Percentiles rank a stretch among this genome's conserved stretches.
Evolutionary conservation across 805 yeast genomes (phyloP).

Genomic region (Yamadazyma takamatsuzukensis): DNA sequence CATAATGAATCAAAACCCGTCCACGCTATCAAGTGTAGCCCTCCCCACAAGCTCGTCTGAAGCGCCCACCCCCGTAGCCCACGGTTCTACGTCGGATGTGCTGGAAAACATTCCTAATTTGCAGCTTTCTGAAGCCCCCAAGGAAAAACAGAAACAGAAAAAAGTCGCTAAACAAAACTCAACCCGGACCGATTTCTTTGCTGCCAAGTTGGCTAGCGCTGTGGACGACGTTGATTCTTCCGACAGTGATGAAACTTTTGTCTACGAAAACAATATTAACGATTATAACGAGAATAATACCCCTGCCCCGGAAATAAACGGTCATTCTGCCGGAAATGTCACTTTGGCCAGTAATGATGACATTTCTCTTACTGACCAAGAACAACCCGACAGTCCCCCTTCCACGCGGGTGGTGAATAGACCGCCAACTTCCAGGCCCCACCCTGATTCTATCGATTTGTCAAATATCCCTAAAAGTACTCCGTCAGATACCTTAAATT

Average conservation of each 20-base stretch:
- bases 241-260: conserved; percentile 93
- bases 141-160: conserved; percentile 16
- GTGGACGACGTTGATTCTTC: conserved; percentile 85
- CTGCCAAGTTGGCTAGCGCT: conserved; percentile 91
- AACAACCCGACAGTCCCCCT: not conserved
- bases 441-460: conserved; percentile 2
- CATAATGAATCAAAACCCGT: conserved; percentile 3
- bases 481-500: not conserved
- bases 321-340: not conserved
- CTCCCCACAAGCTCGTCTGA: conserved; percentile 1
- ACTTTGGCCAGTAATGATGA: not conserved
- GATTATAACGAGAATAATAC: conserved; percentile 7
- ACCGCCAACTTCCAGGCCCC: too few relatives aligned
- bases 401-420: not conserved
- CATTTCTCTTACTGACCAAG: not conserved
- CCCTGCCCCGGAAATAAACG: not conserved
- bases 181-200: conserved; percentile 88
- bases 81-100: conserved; percentile 2
- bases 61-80: not conserved
- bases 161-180: conserved; percentile 47
- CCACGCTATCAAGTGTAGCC: not conserved
- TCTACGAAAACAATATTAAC: conserved; percentile 60
- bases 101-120: conserved; percentile 12
- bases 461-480: conserved; percentile 2
- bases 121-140: conserved; percentile 7